A percentile compares a stretch with the other conserved stretches of the same genome.
phyloP scores from a whole-genome alignment of 1,284 basidiomycete species.

The Austroboletus niveus region DNA sequence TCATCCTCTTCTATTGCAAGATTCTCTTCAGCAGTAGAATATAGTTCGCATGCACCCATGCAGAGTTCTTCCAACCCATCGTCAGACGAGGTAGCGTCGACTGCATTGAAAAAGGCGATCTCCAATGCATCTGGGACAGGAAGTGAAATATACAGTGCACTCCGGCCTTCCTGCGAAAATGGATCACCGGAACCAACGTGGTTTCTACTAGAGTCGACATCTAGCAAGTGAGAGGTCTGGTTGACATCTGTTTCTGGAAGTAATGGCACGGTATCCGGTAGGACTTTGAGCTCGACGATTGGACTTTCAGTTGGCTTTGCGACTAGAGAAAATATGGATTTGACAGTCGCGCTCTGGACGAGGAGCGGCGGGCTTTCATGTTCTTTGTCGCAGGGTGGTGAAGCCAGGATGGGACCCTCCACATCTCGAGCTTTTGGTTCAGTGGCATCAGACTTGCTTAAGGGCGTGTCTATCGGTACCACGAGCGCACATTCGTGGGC shows the following conservation, averaged over 20 bases:
- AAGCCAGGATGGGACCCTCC: background rate
- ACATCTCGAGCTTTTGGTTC: background rate
- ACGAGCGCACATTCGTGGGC: background rate
- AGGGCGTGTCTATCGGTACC: background rate
- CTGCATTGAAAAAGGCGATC: slow-evolving; percentile 16
- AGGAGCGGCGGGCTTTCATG: background rate
- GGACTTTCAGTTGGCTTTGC: background rate
- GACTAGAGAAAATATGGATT: background rate
- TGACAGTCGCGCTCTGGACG: background rate
- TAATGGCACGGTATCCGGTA: background rate
- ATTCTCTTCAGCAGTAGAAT: background rate
- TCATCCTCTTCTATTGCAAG: background rate
- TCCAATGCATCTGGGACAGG: slow-evolving; percentile 17
- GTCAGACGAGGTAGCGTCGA: background rate
- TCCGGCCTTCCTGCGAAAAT: slow-evolving; percentile 4
- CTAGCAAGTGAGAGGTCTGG: background rate
- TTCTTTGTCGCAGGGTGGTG: background rate
- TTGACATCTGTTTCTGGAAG: background rate
- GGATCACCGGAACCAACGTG: background rate
- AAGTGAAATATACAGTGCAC: slow-evolving; percentile 14
- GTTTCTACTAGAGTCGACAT: background rate
- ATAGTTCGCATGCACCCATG: background rate
- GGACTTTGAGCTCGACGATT: slow-evolving; percentile 1
- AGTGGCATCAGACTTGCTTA: background rate
- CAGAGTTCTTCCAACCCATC: background rate